Evolutionary conservation across 2,329 filamentous ascomycete species (phyloP).

Genomic region (Aspergillus alliaceus): DNA sequence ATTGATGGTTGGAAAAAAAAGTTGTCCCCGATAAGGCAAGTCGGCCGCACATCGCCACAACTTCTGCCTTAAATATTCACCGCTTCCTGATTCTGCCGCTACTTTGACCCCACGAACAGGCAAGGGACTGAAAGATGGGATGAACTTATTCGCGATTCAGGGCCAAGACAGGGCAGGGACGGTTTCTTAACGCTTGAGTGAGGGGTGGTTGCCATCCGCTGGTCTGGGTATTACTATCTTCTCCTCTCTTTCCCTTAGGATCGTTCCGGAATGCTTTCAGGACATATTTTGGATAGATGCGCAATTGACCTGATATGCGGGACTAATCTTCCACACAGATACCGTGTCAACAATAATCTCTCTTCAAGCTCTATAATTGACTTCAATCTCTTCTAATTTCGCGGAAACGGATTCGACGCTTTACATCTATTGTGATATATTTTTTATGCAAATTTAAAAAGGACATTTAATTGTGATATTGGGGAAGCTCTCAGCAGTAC

Average conservation of each 20-base stretch:
- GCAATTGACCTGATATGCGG: conserved; percentile 9
- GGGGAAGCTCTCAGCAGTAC: neutral
- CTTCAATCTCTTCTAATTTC: neutral
- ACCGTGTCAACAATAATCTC: conserved; percentile 7
- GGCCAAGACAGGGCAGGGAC: neutral
- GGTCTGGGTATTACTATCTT: neutral
- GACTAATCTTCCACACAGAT: conserved; percentile 14
- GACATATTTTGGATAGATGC: conserved; percentile 1
- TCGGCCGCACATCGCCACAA: conserved; percentile 30
- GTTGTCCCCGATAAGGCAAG: conserved; percentile 30
- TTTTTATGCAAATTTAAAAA: neutral
- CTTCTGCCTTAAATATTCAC: conserved; percentile 13
- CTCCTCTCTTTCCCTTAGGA: neutral
- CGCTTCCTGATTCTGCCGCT: neutral
- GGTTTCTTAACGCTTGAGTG: neutral
- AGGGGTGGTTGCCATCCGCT: neutral
- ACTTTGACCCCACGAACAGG: neutral
- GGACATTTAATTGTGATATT: neutral
- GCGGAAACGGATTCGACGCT: neutral
- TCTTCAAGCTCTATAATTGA: neutral
- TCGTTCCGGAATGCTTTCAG: neutral
- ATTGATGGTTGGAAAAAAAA: conserved; percentile 19
- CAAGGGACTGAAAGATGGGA: conserved; percentile 5
- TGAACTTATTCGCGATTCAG: neutral
- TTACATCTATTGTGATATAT: neutral